Conservation (phyloP, 139 green algal genomes). For the Asterochloris erici region DNA sequence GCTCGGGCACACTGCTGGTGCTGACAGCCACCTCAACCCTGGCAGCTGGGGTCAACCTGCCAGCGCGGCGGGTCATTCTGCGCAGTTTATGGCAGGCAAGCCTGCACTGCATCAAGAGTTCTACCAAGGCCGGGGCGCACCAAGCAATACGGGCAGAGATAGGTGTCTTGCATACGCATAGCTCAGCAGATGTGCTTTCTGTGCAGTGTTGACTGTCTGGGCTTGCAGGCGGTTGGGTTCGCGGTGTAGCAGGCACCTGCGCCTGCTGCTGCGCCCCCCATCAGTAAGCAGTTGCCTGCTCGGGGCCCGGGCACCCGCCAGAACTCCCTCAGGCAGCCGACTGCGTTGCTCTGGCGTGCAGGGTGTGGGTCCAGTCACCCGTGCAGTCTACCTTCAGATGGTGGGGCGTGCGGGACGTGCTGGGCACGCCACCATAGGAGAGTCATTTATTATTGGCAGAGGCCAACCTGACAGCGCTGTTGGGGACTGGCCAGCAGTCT, state of each 20-base stretch:
- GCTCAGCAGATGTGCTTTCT: too few species aligned
- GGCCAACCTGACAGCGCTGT: neutral
- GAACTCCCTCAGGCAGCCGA: too few species aligned
- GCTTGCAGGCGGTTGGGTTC: too few species aligned
- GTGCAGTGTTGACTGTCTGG: too few species aligned
- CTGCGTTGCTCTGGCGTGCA: conserved; percentile 34
- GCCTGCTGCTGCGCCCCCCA: too few species aligned
- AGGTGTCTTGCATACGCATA: too few species aligned
- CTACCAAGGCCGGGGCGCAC: too few species aligned
- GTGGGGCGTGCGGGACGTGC: conserved; percentile 63
- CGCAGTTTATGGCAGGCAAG: conserved; percentile 5
- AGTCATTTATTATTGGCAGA: conserved; percentile 44
- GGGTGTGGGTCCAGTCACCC: neutral
- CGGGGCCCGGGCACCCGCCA: too few species aligned
- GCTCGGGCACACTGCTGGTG: conserved; percentile 70
- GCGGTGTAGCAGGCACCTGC: too few species aligned
- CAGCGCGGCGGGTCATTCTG: conserved; percentile 77
- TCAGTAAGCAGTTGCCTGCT: too few species aligned
- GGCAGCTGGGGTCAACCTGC: conserved; percentile 62
- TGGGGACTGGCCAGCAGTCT: conserved; percentile 54
- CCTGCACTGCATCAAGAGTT: too few species aligned
- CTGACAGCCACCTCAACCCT: conserved; percentile 93
- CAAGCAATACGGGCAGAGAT: too few species aligned
- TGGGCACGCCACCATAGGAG: conserved; percentile 58
- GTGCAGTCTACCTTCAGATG: conserved; percentile 73